Base-by-base conservation (phyloP, 345 rosid species). In the Eucalyptus polybractea region DNA sequence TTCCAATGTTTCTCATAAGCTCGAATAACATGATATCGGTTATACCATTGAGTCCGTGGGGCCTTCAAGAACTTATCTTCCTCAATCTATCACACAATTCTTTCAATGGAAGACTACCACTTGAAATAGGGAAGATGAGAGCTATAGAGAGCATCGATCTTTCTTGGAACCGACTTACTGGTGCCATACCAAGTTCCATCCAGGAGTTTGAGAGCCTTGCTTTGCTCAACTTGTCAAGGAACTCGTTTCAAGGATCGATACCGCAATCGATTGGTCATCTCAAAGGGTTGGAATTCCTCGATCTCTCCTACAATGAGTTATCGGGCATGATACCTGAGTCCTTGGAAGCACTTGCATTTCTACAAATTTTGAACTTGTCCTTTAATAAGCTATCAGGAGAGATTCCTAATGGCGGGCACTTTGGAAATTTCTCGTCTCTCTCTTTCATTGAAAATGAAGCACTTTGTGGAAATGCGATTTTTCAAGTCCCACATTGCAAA, bases 291-390 rank as follows among this genome's bases (percentile, higher is more conserved):
- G 62, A 56, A 0, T 56, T 12, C 33, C 44, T 92, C 22, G 50
- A 90, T 76, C 80, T 91, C 87, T 86, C 83, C 6, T 10, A 86
- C 31, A 88, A 90, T 27, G 47, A 53, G 7, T 42, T 90, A 6
- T 72, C 56, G 4, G 90, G 89, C 29, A 29, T 1, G 5, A 88
- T 90, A 33, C 91, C 89, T 2, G 6, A 21, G 12, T 86, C 69
- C 27, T 5, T 90, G 21, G 87, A 56, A 54, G 47, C 56, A 14
- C 85, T 87, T 7, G 11, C 86, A 37, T 1, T 54, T 50, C 62
- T 90, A 10, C 19, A 45, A 27, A 13, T 7, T 49, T 9, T 88
- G 37, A 80, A 88, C 50, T 44, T 90, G n/a, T 89, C 90, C 19
- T 89, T 67, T 37, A 86, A 89, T 56, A 65, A 65, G 31, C 51